Evolutionary conservation across 345 rosid genomes (phyloP), one percentile per base, ranked within the genome.

Genomic region (Dovyalis caffra): DNA sequence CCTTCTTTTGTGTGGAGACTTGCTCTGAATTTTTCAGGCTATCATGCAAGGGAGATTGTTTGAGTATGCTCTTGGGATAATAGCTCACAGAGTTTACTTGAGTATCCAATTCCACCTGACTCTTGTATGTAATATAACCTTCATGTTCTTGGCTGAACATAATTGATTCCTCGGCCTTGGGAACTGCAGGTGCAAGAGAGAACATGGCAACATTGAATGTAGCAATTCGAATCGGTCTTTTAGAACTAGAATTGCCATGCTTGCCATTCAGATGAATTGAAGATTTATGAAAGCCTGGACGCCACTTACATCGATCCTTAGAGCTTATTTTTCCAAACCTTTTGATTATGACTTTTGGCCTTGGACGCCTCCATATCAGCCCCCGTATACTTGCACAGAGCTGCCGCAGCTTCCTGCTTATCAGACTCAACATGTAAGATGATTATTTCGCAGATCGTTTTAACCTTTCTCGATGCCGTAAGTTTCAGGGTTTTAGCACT

Each of bases 131-230:
- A 20, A n/a, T n/a, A 40, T 34, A 81, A 53, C 77, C 76, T 4
- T 75, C 83, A 33, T 86, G 78, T 71, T 77, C 71, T 28, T 70
- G 69, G 29, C 75, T 70, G 40, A 80, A 72, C 21, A 60, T 64
- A 45, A 69, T 37, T 16, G 85, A 63, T 81, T 83, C 88, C 65
- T 82, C 87, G 35, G 78, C 49, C 72, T 68, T 83, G 18, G 93
- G 85, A 72, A 91, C 79, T 14, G 91, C 97, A 0, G 97, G 99
- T 3, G 97, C 97, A 14, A 95, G 94, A 34, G 95, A 86, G 82
- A 95, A 92, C 99, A 95, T 95, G 37, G 97, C 99, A 60, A 95
- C 99, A 18, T 95, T 92, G 78, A 92, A 92, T 2, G 97, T 91
- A 9, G 97, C 97, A 61, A 92, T 78, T 64, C 97, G 91, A 32